Conservation (phyloP, 495 filamentous ascomycete species). For the Neurospora hispaniola region DNA sequence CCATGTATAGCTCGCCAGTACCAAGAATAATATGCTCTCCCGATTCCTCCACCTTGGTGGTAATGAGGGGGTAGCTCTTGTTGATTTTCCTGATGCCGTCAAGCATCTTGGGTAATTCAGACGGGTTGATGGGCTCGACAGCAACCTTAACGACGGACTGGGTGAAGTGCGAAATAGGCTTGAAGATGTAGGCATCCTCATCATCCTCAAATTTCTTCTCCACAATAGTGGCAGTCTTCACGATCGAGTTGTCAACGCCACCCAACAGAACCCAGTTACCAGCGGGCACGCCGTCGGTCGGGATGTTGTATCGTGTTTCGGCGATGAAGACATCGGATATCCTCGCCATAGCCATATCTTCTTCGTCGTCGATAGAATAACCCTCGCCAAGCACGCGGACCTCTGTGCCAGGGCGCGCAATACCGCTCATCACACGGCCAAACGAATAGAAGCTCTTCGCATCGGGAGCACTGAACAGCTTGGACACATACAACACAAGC, state of each 20-base stretch:
- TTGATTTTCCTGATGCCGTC: constrained; percentile 94
- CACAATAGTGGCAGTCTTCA: constrained; percentile 95
- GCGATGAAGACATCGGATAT: constrained; percentile 84
- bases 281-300: constrained; percentile 83
- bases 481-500: constrained; percentile 80
- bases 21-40: constrained; percentile 93
- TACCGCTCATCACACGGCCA: constrained; percentile 89
- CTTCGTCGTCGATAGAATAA: constrained; percentile 94
- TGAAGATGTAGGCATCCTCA: constrained; percentile 91
- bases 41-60: constrained; percentile 97
- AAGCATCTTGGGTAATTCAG: constrained; percentile 97
- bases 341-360: constrained; percentile 90
- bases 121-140: constrained; percentile 95
- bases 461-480: constrained; percentile 81
- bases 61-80: constrained; percentile 91
- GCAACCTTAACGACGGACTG: constrained; percentile 97
- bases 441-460: constrained; percentile 81
- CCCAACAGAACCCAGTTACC: constrained; percentile 90
- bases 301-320: constrained; percentile 88
- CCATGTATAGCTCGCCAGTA: constrained; percentile 97
- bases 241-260: constrained; percentile 94
- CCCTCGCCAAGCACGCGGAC: constrained; percentile 91
- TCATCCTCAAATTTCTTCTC: constrained; percentile 67
- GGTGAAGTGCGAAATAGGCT: constrained; percentile 85
- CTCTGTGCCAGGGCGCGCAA: constrained; percentile 67